These are phyloP conservation scores for Uronychia binucleata DNA, from an alignment of 73 alveolate genomes.

Conservation along the genomic window DNA sequence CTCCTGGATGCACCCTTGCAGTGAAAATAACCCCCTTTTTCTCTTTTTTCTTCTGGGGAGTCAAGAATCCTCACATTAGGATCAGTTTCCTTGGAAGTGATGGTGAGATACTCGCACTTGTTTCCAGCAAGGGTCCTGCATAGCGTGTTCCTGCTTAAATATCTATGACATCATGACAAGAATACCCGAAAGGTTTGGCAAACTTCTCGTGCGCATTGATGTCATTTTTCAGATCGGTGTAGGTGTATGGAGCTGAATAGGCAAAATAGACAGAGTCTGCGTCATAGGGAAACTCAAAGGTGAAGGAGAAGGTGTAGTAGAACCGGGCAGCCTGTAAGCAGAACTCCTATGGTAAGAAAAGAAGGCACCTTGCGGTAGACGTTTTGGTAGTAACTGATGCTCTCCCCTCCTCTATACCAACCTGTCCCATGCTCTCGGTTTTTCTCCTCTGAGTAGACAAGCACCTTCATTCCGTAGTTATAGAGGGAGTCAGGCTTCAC, in stretches of 20 bases:
- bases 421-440: slow-evolving; percentile 51
- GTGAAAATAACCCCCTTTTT: slow-evolving; percentile 61
- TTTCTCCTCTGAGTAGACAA: slow-evolving; percentile 78
- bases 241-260: slow-evolving; percentile 80
- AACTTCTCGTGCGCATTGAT: slow-evolving; percentile 4
- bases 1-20: slow-evolving; percentile 96
- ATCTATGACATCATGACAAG: neutral
- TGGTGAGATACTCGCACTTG: slow-evolving; percentile 69
- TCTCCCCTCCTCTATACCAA: slow-evolving; percentile 64
- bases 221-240: slow-evolving; percentile 71
- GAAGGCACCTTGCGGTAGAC: slow-evolving; percentile 16
- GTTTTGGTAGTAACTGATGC: slow-evolving; percentile 46
- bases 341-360: neutral
- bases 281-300: slow-evolving; percentile 50
- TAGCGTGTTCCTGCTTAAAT: slow-evolving; percentile 54
- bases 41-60: slow-evolving; percentile 14
- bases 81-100: slow-evolving; percentile 48
- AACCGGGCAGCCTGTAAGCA: slow-evolving; percentile 21
- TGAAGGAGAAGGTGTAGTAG: slow-evolving; percentile 70
- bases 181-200: neutral
- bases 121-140: slow-evolving; percentile 83
- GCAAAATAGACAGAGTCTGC: slow-evolving; percentile 81
- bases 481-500: slow-evolving; percentile 96
- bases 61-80: neutral
- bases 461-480: slow-evolving; percentile 96